Conservation (phyloP, 2,329 filamentous ascomycete species). For the Penicillium sp. region DNA sequence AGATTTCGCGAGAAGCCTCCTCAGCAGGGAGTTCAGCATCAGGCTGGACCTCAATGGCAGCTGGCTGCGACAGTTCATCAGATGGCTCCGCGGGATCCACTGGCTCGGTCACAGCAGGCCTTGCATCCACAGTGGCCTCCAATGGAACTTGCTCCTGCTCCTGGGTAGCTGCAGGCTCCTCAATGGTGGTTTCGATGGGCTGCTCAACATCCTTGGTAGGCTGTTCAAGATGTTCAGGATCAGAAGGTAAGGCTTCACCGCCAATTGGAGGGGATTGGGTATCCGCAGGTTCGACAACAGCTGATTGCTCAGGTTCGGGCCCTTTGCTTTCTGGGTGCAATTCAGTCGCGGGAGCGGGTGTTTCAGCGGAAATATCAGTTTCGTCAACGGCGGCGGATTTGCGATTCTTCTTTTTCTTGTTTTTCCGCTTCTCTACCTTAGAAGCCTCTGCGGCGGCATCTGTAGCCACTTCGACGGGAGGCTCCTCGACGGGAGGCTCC, state of each 20-base stretch:
- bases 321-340: constrained; percentile 2
- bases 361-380: neutral
- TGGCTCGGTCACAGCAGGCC: neutral
- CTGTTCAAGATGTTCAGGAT: constrained; percentile 1
- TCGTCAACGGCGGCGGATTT: constrained; percentile 20
- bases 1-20: neutral
- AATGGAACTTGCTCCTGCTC: constrained; percentile 4
- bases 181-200: neutral
- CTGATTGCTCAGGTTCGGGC: constrained; percentile 7
- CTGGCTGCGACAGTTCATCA: neutral
- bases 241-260: constrained; percentile 12
- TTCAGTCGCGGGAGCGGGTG: constrained; percentile 4
- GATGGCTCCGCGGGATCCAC: neutral
- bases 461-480: neutral
- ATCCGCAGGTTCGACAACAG: constrained; percentile 4
- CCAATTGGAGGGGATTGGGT: constrained; percentile 4
- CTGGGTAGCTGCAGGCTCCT: constrained; percentile 1
- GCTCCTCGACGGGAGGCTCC: neutral
- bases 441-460: constrained; percentile 2
- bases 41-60: neutral
- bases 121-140: neutral
- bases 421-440: constrained; percentile 18
- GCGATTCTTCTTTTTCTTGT: constrained; percentile 24
- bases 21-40: neutral
- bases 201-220: neutral